Base-by-base conservation (phyloP, 1,284 basidiomycete genomes). In the Omphalotus olearius region DNA sequence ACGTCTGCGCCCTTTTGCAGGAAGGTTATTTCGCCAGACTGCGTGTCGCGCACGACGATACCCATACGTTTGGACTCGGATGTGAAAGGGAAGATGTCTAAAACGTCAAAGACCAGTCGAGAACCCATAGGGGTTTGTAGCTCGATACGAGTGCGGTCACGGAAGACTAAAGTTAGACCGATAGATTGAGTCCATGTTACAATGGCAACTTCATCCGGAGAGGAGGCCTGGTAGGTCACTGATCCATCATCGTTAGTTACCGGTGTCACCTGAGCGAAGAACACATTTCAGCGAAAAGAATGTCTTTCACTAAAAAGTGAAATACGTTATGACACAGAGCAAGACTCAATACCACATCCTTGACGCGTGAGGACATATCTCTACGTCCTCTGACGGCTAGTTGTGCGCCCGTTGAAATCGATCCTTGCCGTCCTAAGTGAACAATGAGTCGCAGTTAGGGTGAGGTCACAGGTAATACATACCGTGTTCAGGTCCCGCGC, bases 51-150 rank as follows among this genome's bases (percentile, higher is more conserved):
- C 13, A 99, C 88, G 59, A 99, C 80, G 62, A 99, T 98, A 17
- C 96, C 94, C 97, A 99, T 99, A 18, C 97, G 90, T 68, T 99
- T 99, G 0, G 93, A 94, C 66, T 98, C 97, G 3, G 93, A 97
- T 0, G 96, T 99, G 74, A 99, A 95, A 0, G 97, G 97, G 71
- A 99, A 99, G 47, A 99, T 79, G 47, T 96, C 88, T 48, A 99
- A 84, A 37, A 99, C 85, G 54, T 94, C 92, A 63, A 87, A 99
- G 4, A 74, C 71, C 43, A 95, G 66, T 1, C 72, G 74, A 0
- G 72, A 62, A 6, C 88, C 88, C 1, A 77, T 67, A 0, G 88
- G 85, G 0, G 85, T 83, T 55, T 82, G 83, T 4, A 98, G 69
- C 16, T 87, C 83, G 66, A 99, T 96, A 16, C 78, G 80, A 0